A percentile compares a stretch with the other conserved stretches of the same genome.
phyloP scores from a whole-genome alignment of 805 yeast species.

The Cyberlindnera nakhonratchasimensis region DNA sequence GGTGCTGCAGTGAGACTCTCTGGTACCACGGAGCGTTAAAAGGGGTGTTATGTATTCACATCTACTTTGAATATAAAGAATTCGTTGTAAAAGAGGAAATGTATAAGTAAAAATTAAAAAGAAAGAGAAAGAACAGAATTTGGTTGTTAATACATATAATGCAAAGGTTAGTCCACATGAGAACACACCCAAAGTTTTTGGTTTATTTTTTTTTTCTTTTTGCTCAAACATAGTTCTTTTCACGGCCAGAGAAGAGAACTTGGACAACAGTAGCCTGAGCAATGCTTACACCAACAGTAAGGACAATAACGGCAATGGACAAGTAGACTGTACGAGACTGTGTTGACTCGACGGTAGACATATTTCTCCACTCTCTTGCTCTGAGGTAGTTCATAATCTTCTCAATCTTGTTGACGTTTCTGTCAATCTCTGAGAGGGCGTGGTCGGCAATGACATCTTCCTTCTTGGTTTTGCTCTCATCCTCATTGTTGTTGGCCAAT shows the following conservation, averaged over 20 bases:
- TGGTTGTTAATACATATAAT: too few relatives aligned
- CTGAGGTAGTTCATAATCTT: conserved; percentile 78
- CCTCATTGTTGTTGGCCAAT: conserved; percentile 37
- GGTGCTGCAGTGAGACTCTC: conserved; percentile 96
- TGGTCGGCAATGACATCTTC: conserved; percentile 50
- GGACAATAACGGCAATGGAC: conserved; percentile 63
- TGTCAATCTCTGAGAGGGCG: conserved; percentile 55
- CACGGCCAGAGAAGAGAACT: conserved; percentile 61
- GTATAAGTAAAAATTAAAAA: too few relatives aligned
- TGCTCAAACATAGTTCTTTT: conserved; percentile 38
- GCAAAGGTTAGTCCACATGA: too few relatives aligned
- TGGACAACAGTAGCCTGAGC: conserved; percentile 81
- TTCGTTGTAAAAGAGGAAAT: too few relatives aligned
- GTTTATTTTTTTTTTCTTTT: not conserved
- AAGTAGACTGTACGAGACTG: conserved; percentile 76
- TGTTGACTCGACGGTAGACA: conserved; percentile 82
- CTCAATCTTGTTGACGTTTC: conserved; percentile 54
- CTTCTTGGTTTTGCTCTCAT: conserved; percentile 34
- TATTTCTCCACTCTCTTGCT: conserved; percentile 96
- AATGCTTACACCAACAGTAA: conserved; percentile 74
- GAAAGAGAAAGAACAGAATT: too few relatives aligned
- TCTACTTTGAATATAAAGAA: too few relatives aligned
- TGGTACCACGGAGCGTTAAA: conserved; percentile 78
- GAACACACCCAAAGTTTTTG: too few relatives aligned
- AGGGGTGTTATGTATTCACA: not conserved